phyloP scores from a whole-genome alignment of 257 asterid genomes.

The Gardenia jasminoides region DNA sequence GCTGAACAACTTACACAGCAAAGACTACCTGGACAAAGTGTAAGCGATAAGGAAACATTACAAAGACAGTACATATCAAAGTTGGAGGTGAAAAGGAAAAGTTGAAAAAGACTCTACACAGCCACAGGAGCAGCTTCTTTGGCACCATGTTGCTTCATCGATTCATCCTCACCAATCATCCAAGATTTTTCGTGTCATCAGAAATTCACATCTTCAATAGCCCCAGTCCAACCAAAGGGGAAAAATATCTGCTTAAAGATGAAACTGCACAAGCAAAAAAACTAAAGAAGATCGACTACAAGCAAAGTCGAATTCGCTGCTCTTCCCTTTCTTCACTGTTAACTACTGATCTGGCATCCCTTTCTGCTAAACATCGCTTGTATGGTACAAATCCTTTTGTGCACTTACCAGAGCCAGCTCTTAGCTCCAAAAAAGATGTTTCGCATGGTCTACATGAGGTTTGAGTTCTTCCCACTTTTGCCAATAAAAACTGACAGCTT shows the following conservation, averaged over 20 bases:
- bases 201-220: constrained; percentile 6
- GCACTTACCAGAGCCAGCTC: constrained; percentile 32
- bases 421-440: constrained; percentile 25
- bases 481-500: constrained; percentile 20
- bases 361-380: constrained; percentile 63
- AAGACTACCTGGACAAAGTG: background rate
- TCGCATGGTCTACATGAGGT: constrained; percentile 31
- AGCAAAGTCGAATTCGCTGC: constrained; percentile 57
- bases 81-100: background rate
- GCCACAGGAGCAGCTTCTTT: constrained; percentile 10
- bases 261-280: constrained; percentile 3
- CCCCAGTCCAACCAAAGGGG: background rate
- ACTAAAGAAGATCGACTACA: constrained; percentile 23
- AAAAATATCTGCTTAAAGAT: background rate
- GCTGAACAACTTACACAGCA: constrained; percentile 8
- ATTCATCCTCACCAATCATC: constrained; percentile 3
- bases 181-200: background rate
- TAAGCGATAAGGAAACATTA: background rate
- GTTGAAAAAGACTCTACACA: constrained; percentile 1
- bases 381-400: constrained; percentile 78
- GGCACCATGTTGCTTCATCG: constrained; percentile 15
- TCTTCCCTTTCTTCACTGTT: constrained; percentile 54
- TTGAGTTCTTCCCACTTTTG: constrained; percentile 16
- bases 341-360: constrained; percentile 28
- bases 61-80: background rate